Percentiles rank a stretch among this genome's conserved stretches.
Evolutionary conservation across 176 grass and related monocot species (phyloP).

Genomic region (Aegilops tauschii): DNA sequence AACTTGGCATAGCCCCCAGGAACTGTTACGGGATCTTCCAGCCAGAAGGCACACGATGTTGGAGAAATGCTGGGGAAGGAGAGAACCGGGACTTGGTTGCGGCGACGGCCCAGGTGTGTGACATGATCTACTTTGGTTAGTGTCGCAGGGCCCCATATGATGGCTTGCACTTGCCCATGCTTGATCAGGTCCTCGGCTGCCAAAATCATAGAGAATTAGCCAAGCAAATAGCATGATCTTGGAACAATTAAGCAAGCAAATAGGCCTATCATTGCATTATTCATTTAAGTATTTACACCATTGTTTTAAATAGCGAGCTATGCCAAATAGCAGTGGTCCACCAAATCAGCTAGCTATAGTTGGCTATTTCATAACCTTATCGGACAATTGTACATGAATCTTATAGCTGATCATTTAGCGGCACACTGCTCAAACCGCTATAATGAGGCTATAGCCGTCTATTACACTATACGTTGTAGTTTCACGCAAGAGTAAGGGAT

Average conservation of each 20-base stretch:
- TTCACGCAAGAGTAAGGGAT: no score
- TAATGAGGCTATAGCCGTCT: no score
- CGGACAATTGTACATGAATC: no score
- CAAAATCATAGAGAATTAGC: neutral
- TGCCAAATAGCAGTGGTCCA: no score
- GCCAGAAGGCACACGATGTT: neutral
- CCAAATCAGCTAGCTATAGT: no score
- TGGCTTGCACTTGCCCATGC: conserved; percentile 25
- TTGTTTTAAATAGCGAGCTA: no score
- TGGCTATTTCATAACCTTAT: no score
- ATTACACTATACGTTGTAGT: no score
- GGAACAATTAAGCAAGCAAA: no score
- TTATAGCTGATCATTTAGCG: no score
- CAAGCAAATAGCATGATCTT: neutral
- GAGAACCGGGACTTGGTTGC: conserved; percentile 25
- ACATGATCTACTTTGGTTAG: conserved; percentile 13
- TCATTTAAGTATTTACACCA: neutral
- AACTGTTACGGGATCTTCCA: neutral
- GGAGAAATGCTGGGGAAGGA: conserved; percentile 34
- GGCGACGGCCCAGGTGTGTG: neutral
- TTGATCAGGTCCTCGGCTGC: conserved; percentile 44
- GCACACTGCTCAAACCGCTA: no score
- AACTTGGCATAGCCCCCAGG: neutral
- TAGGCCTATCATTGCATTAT: neutral
- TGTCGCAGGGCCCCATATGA: conserved; percentile 36